Evolutionary conservation across 352 stramenopile genomes (phyloP).

Genomic region (Elongisporangium anandrum): DNA sequence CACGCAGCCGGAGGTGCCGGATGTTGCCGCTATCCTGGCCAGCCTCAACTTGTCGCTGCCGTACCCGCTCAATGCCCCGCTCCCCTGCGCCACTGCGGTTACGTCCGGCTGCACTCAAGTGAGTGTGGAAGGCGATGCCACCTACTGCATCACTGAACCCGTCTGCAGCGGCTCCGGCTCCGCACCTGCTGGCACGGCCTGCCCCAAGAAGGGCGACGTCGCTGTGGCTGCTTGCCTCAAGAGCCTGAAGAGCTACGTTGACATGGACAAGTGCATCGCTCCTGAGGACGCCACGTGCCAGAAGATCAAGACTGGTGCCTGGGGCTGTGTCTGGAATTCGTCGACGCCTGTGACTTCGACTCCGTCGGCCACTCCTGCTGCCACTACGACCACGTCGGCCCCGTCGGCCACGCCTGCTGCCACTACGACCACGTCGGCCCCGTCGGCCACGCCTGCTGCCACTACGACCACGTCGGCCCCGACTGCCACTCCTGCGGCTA

Average conservation of each 20-base stretch:
- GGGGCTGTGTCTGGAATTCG: slow-evolving; percentile 48
- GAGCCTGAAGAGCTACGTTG: slow-evolving; percentile 44
- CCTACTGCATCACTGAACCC: slow-evolving; percentile 61
- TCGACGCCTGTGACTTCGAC: slow-evolving; percentile 4
- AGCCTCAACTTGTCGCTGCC: too few relatives aligned
- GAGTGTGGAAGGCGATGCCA: slow-evolving; percentile 64
- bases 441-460: slow-evolving; percentile 10
- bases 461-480: too few relatives aligned
- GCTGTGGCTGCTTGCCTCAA: slow-evolving; percentile 54
- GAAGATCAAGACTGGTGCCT: slow-evolving; percentile 67
- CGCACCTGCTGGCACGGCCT: slow-evolving; percentile 32
- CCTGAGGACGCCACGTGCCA: slow-evolving; percentile 39
- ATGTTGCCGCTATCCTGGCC: too few relatives aligned
- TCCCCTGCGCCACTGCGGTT: slow-evolving; percentile 6
- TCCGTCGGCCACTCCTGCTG: slow-evolving; percentile 14
- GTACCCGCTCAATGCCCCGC: too few relatives aligned
- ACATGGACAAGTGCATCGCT: slow-evolving; percentile 41
- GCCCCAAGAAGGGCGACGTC: slow-evolving; percentile 57
- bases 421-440: slow-evolving; percentile 1
- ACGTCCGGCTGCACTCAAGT: slow-evolving; percentile 44
- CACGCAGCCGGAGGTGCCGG: too few relatives aligned
- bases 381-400: slow-evolving; percentile 11
- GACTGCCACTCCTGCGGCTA: slow-evolving; percentile 12
- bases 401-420: slow-evolving; percentile 13
- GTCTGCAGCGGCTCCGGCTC: slow-evolving; percentile 55